Percentiles rank a stretch among this genome's conserved stretches.
These are phyloP conservation scores for Penicillium expansum DNA, from an alignment of 2,329 filamentous ascomycete genomes.

Conservation along the genomic window DNA sequence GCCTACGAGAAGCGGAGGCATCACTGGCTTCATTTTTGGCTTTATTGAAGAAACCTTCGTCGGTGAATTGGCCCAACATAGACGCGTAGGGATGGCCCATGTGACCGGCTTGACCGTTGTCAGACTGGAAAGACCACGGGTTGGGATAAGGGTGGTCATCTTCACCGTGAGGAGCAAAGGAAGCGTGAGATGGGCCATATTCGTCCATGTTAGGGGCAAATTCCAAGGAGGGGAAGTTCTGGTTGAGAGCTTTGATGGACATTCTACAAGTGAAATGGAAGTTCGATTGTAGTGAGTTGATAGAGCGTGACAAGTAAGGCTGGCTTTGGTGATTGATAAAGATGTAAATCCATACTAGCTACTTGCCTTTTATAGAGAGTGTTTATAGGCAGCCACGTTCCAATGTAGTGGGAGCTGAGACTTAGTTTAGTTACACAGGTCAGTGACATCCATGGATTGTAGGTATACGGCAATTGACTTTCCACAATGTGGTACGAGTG, in stretches of 20 bases:
- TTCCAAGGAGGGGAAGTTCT: not conserved
- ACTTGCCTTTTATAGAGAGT: not conserved
- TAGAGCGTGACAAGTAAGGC: too few relatives aligned
- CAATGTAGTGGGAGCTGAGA: not conserved
- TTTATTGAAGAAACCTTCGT: not conserved
- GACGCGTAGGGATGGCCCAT: not conserved
- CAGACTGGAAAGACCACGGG: not conserved
- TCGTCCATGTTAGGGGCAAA: not conserved
- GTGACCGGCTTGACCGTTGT: not conserved
- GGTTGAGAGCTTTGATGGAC: not conserved
- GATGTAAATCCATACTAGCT: accelerated
- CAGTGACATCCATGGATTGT: too few relatives aligned
- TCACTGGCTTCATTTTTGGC: not conserved
- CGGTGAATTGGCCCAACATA: too few relatives aligned
- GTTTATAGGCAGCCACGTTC: not conserved
- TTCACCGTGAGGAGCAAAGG: not conserved
- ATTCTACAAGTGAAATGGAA: not conserved
- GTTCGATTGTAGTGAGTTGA: not conserved
- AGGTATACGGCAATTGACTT: not conserved
- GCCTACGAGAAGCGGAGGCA: too few relatives aligned
- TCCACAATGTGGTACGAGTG: not conserved
- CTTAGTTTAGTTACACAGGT: too few relatives aligned
- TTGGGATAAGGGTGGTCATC: not conserved
- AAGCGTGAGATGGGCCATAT: not conserved
- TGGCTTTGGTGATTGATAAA: not conserved